Evolutionary conservation across 345 rosid species (phyloP), one percentile per base, ranked within the genome.

Genomic region (Hibiscus tridactylites): DNA sequence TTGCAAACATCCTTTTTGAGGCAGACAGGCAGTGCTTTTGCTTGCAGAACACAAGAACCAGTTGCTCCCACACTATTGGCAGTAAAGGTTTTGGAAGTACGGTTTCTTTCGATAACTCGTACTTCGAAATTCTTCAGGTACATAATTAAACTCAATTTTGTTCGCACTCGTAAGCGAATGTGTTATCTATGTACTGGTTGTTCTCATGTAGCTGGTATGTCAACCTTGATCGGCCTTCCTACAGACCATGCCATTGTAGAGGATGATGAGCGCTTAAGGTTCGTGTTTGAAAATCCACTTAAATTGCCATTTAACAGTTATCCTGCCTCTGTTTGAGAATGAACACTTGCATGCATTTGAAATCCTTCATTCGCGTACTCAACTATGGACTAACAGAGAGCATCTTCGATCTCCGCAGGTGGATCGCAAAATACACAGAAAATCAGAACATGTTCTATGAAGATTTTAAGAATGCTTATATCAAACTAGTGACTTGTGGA

Each of bases 51-150:
- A 37, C 91, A 81, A 28, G 96, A 94, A 71, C 89, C 90, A 53
- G 93, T 94, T 68, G 95, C 89, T 6, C 82, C 61, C 96, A 94
- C 83, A 91, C 97, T 50, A 73, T 90, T 12, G 98, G 98, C 47
- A 78, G 91, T 65, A 94, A 94, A 84, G 95, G 97, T 49, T 94
- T 91, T 79, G 95, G 96, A 66, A 90, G 75, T 77, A 96, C 97
- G 0, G 72, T 61, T 67, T 74, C 71, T 73, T 91, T 94, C 60
- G 96, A 91, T 84, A 90, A 91, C 76, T 83, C 91, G 10, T 91
- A 94, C 88, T 94, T 83, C 75, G 88, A 85, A 81, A 86, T 87
- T 76, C 91, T 44, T 70, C 96, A 60, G 88, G 98, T 88, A 77
- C 77, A 71, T 70, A 54, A 65, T 49, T 49, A 70, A 57, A 76